Conservation (phyloP, 768 basidiomycete species). For the Solioccasus polychromus region DNA sequence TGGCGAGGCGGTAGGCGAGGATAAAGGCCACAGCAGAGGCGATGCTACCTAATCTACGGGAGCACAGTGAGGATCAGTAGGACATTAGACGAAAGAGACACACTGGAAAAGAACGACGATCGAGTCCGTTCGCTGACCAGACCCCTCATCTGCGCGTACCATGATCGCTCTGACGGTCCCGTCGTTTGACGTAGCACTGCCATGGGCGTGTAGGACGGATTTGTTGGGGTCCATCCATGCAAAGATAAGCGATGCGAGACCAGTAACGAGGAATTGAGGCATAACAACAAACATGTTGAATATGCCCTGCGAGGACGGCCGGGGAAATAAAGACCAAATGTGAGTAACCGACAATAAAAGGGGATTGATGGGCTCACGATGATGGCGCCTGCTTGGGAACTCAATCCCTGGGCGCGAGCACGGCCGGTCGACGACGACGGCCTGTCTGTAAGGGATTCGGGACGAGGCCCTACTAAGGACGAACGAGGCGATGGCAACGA, state of each 20-base stretch:
- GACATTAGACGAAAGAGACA: neutral
- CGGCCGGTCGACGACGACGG: conserved; percentile 13
- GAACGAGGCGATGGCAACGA: too few relatives aligned
- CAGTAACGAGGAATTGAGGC: conserved; percentile 92
- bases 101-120: conserved; percentile 80
- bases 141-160: conserved; percentile 9
- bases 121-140: conserved; percentile 49
- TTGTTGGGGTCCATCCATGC: conserved; percentile 74
- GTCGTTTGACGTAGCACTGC: conserved; percentile 8
- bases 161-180: conserved; percentile 7
- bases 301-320: conserved; percentile 60
- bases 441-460: too few relatives aligned
- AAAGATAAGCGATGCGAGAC: conserved; percentile 81
- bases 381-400: conserved; percentile 86
- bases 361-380: conserved; percentile 48
- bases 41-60: conserved; percentile 52
- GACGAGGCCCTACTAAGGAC: too few relatives aligned
- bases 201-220: conserved; percentile 38
- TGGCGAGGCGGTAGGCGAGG: conserved; percentile 52
- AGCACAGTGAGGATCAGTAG: neutral
- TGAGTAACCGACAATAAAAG: neutral
- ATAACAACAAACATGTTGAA: conserved; percentile 94
- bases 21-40: conserved; percentile 53
- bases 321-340: too few relatives aligned
- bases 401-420: conserved; percentile 39